Conservation (phyloP, 352 stramenopile species). For the Pythium rhizo-oryzae region DNA sequence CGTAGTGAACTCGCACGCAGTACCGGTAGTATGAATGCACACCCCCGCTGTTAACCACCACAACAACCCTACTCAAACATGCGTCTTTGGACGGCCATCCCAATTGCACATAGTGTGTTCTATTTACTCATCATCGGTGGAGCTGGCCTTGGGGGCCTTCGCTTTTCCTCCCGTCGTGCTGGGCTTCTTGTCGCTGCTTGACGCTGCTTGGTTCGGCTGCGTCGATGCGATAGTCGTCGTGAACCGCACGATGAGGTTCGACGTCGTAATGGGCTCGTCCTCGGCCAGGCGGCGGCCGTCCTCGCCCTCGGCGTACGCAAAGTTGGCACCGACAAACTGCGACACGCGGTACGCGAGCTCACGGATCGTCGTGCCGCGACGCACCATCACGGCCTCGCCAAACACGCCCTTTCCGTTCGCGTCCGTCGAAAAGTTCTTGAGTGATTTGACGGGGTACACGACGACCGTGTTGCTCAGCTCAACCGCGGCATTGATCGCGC, state of each 20-base stretch:
- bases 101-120: background rate
- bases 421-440: slow-evolving; percentile 84
- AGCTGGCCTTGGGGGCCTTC: slow-evolving; percentile 26
- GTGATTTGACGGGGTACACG: slow-evolving; percentile 85
- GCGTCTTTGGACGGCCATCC: background rate
- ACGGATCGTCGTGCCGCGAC: slow-evolving; percentile 74
- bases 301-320: slow-evolving; percentile 84
- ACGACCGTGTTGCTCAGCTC: slow-evolving; percentile 82
- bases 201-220: slow-evolving; percentile 27
- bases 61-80: background rate
- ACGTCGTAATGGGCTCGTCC: slow-evolving; percentile 63
- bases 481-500: slow-evolving; percentile 87
- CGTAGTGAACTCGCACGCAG: slow-evolving; percentile 6
- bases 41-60: background rate
- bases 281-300: slow-evolving; percentile 73
- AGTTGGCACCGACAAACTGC: slow-evolving; percentile 70
- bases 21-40: background rate
- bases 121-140: slow-evolving; percentile 30
- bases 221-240: slow-evolving; percentile 56
- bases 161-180: slow-evolving; percentile 34
- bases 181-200: slow-evolving; percentile 14
- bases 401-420: slow-evolving; percentile 74
- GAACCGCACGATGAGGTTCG: slow-evolving; percentile 81
- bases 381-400: slow-evolving; percentile 74
- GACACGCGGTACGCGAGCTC: slow-evolving; percentile 71